Percentiles rank a stretch among this genome's conserved stretches.
phyloP scores from a whole-genome alignment of 2,329 filamentous ascomycete species.

The Penicillium oxalicum region DNA sequence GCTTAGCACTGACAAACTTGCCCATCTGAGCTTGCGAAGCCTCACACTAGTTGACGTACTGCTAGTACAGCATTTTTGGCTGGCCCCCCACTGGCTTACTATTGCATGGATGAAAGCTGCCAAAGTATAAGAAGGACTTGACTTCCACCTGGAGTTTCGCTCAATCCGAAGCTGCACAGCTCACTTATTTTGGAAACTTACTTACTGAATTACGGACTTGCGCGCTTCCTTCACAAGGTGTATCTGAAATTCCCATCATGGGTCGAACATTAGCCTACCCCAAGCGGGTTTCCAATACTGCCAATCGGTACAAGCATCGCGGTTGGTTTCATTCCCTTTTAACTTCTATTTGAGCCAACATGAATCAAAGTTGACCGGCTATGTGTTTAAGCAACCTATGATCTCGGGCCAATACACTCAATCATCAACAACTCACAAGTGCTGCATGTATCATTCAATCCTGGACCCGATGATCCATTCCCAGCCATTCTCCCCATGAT shows the following conservation, averaged over 20 bases:
- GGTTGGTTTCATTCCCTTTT: slow-evolving; percentile 40
- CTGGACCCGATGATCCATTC: slow-evolving; percentile 58
- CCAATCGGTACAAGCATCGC: slow-evolving; percentile 61
- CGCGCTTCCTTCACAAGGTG: not conserved
- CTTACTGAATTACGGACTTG: not conserved
- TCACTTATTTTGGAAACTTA: no score
- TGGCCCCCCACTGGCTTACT: no score
- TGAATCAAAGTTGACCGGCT: slow-evolving; percentile 5
- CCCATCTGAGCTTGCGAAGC: no score
- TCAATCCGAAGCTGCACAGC: no score
- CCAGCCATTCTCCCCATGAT: slow-evolving; percentile 80
- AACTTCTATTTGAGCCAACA: no score
- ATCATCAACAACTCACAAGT: slow-evolving; percentile 71
- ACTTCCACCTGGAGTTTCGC: no score
- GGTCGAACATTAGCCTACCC: slow-evolving; percentile 51
- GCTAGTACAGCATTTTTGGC: no score
- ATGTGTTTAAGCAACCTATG: slow-evolving; percentile 57
- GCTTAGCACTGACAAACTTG: no score
- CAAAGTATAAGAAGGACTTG: slow-evolving; percentile 2
- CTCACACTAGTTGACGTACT: no score
- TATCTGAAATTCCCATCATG: slow-evolving; percentile 24
- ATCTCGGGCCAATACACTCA: slow-evolving; percentile 64
- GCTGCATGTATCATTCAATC: slow-evolving; percentile 72
- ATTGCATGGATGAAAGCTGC: no score
- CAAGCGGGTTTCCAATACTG: slow-evolving; percentile 57